Evolutionary conservation across 2,329 filamentous ascomycete species (phyloP).

Genomic region (Sphaerulina vaccinii): DNA sequence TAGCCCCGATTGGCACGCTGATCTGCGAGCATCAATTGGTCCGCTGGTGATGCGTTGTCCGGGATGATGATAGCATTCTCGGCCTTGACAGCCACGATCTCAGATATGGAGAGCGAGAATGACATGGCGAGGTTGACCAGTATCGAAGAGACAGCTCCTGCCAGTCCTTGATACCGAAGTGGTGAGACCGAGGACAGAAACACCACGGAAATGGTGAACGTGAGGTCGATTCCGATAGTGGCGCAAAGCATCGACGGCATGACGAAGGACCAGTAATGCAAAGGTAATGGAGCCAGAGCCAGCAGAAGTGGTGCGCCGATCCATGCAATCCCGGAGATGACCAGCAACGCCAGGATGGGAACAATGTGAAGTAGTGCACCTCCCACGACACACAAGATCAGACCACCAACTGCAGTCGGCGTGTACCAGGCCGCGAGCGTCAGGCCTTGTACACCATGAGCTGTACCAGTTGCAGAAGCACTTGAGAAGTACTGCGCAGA

Average conservation of each 20-base stretch:
- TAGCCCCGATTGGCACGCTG: conserved; percentile 18
- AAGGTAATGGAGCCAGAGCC: conserved; percentile 33
- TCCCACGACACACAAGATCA: conserved; percentile 35
- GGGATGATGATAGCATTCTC: conserved; percentile 14
- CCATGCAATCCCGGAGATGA: conserved; percentile 38
- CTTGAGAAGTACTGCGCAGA: conserved; percentile 31
- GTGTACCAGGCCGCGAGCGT: conserved; percentile 38
- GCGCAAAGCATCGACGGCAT: conserved; percentile 40
- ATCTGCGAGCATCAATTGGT: conserved; percentile 15
- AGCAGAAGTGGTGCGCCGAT: conserved; percentile 38
- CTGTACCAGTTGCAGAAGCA: conserved; percentile 19
- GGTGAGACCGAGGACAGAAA: conserved; percentile 37
- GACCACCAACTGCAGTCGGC: conserved; percentile 37
- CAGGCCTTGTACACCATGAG: conserved; percentile 29
- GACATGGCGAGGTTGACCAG: conserved; percentile 40
- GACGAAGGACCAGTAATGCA: conserved; percentile 38
- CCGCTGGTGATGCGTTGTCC: conserved; percentile 1
- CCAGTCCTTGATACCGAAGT: conserved; percentile 36
- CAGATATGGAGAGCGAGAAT: conserved; percentile 37
- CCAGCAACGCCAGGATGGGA: conserved; percentile 32
- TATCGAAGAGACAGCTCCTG: conserved; percentile 38
- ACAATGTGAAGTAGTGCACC: conserved; percentile 35
- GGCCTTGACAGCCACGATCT: conserved; percentile 33
- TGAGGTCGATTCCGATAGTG: conserved; percentile 39
- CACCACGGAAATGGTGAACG: conserved; percentile 38